A percentile compares a stretch with the other conserved stretches of the same genome.
Conservation (phyloP, 495 filamentous ascomycete genomes). For the Trichoderma gamsii region DNA sequence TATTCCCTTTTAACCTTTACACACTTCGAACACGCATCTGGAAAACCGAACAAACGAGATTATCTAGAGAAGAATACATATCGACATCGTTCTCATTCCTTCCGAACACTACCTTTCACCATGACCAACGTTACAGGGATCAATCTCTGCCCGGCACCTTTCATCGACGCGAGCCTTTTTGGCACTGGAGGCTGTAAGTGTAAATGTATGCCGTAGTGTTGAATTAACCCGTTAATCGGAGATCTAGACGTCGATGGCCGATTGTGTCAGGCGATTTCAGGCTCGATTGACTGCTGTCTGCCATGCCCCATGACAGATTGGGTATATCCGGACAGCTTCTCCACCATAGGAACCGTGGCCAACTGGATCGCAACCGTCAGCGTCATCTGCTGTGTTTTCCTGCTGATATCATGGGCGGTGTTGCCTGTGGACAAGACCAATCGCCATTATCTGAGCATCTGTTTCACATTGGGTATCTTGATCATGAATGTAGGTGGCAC, state of each 20-base stretch:
- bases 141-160: slow-evolving; percentile 56
- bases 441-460: slow-evolving; percentile 87
- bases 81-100: background rate
- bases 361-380: slow-evolving; percentile 76
- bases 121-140: slow-evolving; percentile 21
- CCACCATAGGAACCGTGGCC: slow-evolving; percentile 54
- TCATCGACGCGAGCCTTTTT: slow-evolving; percentile 56
- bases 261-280: slow-evolving; percentile 40
- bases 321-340: slow-evolving; percentile 74
- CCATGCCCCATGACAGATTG: slow-evolving; percentile 84
- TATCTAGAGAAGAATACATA: background rate
- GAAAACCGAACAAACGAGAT: background rate
- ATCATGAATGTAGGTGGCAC: slow-evolving; percentile 65
- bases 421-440: slow-evolving; percentile 86
- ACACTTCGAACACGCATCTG: background rate
- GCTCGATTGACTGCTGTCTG: slow-evolving; percentile 62
- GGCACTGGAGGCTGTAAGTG: slow-evolving; percentile 59
- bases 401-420: slow-evolving; percentile 74
- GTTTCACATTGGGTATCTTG: slow-evolving; percentile 65
- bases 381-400: slow-evolving; percentile 63
- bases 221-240: background rate
- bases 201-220: background rate
- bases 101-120: slow-evolving; percentile 8
- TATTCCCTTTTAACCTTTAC: background rate
- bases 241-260: slow-evolving; percentile 61